Base-by-base conservation (phyloP, 75 land plant genomes). In the Larix kaempferi region DNA sequence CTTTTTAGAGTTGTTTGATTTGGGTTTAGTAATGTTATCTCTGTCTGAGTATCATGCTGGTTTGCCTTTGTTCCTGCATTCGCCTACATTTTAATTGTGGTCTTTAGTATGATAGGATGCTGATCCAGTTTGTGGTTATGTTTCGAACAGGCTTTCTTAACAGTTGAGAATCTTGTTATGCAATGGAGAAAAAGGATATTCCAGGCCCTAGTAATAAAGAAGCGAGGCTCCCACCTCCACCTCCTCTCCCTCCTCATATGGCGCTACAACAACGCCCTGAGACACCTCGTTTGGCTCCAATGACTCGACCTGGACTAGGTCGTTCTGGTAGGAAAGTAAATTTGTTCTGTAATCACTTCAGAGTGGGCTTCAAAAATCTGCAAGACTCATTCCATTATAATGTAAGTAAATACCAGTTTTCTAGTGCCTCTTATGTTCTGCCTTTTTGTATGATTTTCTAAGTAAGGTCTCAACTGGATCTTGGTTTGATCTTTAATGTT, bases 361-460 rank as follows among this genome's bases (percentile, higher is more conserved):
- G 82, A 74, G 89, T 91, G 15, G 55, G 76, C 6, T 71, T 89
- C n/a, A 56, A 57, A 5, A 85, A 80, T 54, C 74, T 60, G 11
- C 84, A 85, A 25, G 96, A 86, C 26, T 89, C 87, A 59, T 89
- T 56, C 25, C 98, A 95, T 33, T 95, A 95, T 80, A 87, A 88
- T 87, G 98, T 95, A 85, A 57, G 90, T 64, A 29, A 52, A n/a
- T 8, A 26, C 27, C 66, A 23, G 22, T 62, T 12, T 76, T 21
- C 33, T 13, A 66, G 7, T 44, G 49, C 67, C 8, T 79, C 63
- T 13, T 13, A 52, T 75, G 25, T 73, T 60, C 25, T 27, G 37
- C 44, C 2, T 27, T 76, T 10, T 10, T 3, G 3, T 74, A 26
- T 10, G 13, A 67, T 65, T 78, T 44, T 59, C n/a, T 35, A 79